Percentiles rank a stretch among this genome's conserved stretches.
phyloP scores from a whole-genome alignment of 495 filamentous ascomycete genomes.

The Penicillium waksmanii region DNA sequence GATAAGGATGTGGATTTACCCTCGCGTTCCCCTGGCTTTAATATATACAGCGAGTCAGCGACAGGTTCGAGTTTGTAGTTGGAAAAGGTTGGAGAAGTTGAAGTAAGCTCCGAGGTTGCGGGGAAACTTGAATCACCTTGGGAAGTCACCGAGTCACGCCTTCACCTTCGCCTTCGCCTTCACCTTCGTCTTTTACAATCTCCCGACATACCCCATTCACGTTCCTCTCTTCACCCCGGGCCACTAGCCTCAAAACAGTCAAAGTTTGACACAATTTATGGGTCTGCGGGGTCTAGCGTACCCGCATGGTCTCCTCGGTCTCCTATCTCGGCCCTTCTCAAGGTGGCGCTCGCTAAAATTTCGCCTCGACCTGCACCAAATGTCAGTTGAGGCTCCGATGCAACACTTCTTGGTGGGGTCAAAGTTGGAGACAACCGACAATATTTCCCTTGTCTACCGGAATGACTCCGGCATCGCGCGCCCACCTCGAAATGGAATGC shows the following conservation, averaged over 20 bases:
- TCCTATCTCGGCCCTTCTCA: constrained; percentile 2
- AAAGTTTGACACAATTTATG: not conserved
- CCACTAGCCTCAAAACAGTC: not conserved
- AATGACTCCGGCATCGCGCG: constrained; percentile 15
- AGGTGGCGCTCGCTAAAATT: constrained; percentile 1
- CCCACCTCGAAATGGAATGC: not conserved
- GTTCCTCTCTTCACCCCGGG: not conserved
- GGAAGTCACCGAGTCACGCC: too few species aligned
- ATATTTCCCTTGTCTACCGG: not conserved
- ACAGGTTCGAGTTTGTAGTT: too few species aligned
- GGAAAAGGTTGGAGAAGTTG: too few species aligned
- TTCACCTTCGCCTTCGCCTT: too few species aligned
- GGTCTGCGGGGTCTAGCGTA: not conserved
- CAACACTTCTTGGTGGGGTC: not conserved
- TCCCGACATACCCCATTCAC: too few species aligned
- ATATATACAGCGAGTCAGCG: too few species aligned
- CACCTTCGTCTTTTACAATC: too few species aligned
- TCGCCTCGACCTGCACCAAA: constrained; percentile 21
- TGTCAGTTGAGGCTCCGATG: not conserved
- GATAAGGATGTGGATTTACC: too few species aligned
- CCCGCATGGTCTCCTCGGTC: not conserved
- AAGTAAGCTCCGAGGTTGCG: too few species aligned
- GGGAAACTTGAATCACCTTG: too few species aligned
- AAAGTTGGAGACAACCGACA: not conserved
- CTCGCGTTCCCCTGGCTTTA: too few species aligned